phyloP scores from a whole-genome alignment of 2,329 filamentous ascomycete species.

The Hypoxylon sp. region DNA sequence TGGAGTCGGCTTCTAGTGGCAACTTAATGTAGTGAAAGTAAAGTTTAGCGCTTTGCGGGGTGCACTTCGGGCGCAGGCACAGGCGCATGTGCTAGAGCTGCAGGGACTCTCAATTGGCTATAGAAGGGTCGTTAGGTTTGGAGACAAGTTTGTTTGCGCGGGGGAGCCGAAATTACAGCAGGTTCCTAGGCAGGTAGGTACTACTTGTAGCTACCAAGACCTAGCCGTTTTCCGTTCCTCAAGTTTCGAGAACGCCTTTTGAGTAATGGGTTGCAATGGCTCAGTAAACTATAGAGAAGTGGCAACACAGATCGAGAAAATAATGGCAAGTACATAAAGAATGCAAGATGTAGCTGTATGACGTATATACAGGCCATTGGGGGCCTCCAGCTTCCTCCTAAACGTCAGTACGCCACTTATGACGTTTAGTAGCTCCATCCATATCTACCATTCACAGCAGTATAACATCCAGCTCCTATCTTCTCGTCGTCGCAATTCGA shows the following conservation, averaged over 20 bases:
- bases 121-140: neutral
- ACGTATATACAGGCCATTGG: neutral
- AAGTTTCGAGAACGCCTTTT: neutral
- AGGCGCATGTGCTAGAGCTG: neutral
- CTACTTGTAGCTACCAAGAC: neutral
- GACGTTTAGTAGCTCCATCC: neutral
- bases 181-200: neutral
- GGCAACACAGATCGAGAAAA: neutral
- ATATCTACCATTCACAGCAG: neutral
- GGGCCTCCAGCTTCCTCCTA: neutral
- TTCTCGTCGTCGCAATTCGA: neutral
- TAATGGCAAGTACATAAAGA: neutral
- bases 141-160: neutral
- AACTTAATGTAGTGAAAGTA: constrained; percentile 19
- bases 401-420: constrained; percentile 11
- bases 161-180: neutral
- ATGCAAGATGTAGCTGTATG: neutral
- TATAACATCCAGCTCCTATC: constrained; percentile 1
- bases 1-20: neutral
- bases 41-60: constrained; percentile 24
- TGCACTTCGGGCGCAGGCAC: no score
- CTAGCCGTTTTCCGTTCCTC: neutral
- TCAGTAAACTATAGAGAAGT: neutral
- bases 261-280: neutral
- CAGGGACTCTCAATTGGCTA: constrained; percentile 8